Conservation (phyloP, 371 early-diverging fungal genomes). For the Gilbertella persicaria region DNA sequence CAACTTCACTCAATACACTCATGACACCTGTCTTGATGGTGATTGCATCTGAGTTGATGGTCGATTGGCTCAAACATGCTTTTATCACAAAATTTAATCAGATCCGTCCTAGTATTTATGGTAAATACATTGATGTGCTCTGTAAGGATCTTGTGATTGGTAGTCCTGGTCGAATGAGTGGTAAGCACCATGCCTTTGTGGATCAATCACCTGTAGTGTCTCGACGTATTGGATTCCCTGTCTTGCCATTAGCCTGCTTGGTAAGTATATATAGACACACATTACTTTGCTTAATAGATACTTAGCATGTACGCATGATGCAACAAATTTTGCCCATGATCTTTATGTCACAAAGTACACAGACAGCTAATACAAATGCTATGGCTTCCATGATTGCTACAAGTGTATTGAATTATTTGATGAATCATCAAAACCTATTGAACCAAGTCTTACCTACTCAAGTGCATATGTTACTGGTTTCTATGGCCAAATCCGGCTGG, state of each 20-base stretch:
- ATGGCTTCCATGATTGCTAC: constrained; percentile 26
- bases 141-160: constrained; percentile 84
- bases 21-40: constrained; percentile 85
- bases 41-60: constrained; percentile 85
- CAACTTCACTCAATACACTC: constrained; percentile 60
- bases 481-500: constrained; percentile 37
- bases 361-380: constrained; percentile 7
- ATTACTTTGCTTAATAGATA: background rate
- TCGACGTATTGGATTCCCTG: constrained; percentile 89
- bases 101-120: constrained; percentile 87
- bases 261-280: constrained; percentile 41
- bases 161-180: constrained; percentile 53
- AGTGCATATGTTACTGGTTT: constrained; percentile 29
- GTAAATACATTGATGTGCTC: constrained; percentile 82
- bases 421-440: constrained; percentile 26
- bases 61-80: constrained; percentile 98
- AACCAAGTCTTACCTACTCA: constrained; percentile 31
- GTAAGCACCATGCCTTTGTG: constrained; percentile 53
- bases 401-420: constrained; percentile 23
- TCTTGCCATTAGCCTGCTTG: constrained; percentile 86
- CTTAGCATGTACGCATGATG: constrained; percentile 63
- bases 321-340: constrained; percentile 75
- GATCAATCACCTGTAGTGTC: constrained; percentile 90
- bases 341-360: constrained; percentile 31
- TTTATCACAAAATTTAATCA: constrained; percentile 97